Percentiles rank a stretch among this genome's conserved stretches.
These are phyloP conservation scores for Phytophthora rubi DNA, from an alignment of 352 stramenopile genomes.

Conservation along the genomic window DNA sequence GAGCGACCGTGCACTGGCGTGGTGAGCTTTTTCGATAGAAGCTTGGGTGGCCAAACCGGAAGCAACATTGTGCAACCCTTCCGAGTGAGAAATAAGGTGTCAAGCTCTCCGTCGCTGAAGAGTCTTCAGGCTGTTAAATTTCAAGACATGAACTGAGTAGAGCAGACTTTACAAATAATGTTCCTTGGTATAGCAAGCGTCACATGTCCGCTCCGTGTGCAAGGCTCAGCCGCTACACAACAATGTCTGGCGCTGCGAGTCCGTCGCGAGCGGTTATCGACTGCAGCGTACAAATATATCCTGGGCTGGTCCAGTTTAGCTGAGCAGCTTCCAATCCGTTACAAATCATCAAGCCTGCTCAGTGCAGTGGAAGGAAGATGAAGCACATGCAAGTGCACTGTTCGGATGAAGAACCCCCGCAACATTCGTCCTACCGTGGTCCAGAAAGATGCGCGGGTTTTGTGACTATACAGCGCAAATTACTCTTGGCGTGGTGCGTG, in stretches of 20 bases:
- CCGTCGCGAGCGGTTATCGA: not conserved
- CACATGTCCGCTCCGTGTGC: not conserved
- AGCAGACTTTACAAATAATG: not conserved
- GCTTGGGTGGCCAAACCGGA: conserved; percentile 7
- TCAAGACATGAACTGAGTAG: not conserved
- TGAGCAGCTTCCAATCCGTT: not conserved
- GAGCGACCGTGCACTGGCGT: conserved; percentile 22
- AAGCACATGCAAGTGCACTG: not conserved
- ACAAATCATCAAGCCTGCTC: not conserved
- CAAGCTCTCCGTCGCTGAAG: not conserved
- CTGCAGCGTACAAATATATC: not conserved
- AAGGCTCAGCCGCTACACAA: not conserved
- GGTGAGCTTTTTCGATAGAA: conserved; percentile 15
- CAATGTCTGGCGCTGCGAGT: not conserved
- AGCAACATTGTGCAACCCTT: not conserved
- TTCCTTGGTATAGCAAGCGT: not conserved
- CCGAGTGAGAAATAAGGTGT: not conserved
- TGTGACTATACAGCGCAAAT: not conserved
- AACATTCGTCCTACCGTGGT: not conserved
- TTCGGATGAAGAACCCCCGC: not conserved
- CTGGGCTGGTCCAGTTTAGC: not conserved
- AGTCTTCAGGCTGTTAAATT: not conserved
- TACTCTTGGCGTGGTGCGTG: not conserved
- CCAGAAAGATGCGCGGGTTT: not conserved
- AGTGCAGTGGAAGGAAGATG: not conserved